Percentiles rank a stretch among this genome's conserved stretches.
Conservation (phyloP, 495 filamentous ascomycete species). For the Rusavskia elegans region DNA sequence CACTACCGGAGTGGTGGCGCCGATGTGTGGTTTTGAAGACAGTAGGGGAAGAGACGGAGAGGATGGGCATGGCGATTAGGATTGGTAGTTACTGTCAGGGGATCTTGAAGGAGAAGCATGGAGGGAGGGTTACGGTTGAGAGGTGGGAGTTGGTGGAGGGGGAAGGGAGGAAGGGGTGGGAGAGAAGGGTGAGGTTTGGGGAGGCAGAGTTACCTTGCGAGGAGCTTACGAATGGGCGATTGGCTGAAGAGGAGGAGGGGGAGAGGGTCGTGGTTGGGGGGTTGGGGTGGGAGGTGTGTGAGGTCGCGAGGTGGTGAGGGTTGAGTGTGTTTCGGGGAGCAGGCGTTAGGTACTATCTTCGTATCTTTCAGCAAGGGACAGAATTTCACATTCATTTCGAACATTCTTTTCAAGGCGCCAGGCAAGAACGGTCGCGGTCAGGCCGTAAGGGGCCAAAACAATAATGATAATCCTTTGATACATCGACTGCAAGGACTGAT, state of each 20-base stretch:
- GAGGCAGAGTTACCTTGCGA: not conserved
- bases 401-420: too few relatives aligned
- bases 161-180: conserved; percentile 4
- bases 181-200: not conserved
- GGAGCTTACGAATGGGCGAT: not conserved
- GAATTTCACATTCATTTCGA: too few relatives aligned
- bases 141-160: conserved; percentile 19
- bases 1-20: not conserved
- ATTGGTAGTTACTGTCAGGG: conserved; percentile 32
- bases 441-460: too few relatives aligned
- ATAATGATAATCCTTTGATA: too few relatives aligned
- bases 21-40: conserved; percentile 19
- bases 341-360: too few relatives aligned
- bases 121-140: conserved; percentile 22
- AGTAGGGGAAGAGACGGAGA: conserved; percentile 12
- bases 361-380: too few relatives aligned
- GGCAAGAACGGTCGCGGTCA: too few relatives aligned
- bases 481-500: too few relatives aligned
- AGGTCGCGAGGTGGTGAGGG: not conserved
- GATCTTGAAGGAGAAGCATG: conserved; percentile 19
- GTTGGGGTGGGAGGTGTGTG: not conserved
- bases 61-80: conserved; percentile 25
- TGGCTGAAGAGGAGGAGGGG: not conserved
- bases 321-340: too few relatives aligned
- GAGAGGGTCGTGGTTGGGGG: not conserved